phyloP scores from a whole-genome alignment of 768 basidiomycete genomes.

The Rhodotorula paludigena region DNA sequence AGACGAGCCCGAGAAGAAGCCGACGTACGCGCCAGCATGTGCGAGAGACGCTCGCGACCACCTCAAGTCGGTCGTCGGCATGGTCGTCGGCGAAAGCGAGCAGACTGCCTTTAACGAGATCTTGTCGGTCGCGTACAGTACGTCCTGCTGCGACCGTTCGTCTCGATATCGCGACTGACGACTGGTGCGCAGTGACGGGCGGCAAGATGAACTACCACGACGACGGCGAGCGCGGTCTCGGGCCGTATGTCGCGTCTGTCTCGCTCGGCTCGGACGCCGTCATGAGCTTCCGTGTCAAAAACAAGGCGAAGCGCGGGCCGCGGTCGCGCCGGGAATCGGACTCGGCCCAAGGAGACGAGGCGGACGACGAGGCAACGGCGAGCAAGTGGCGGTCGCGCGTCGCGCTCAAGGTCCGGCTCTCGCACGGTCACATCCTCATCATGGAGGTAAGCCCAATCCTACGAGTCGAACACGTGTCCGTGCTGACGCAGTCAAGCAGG shows the following conservation, averaged over 20 bases:
- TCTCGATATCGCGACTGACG: background rate
- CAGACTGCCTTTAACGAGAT: conserved; percentile 44
- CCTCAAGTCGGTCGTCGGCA: conserved; percentile 13
- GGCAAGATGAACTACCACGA: conserved; percentile 44
- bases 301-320: conserved; percentile 1
- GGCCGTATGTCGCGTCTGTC: conserved; percentile 44
- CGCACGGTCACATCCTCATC: conserved; percentile 11
- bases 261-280: conserved; percentile 44
- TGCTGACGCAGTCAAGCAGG: background rate
- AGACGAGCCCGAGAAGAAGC: too few relatives aligned
- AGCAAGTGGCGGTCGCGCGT: background rate
- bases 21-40: conserved; percentile 19
- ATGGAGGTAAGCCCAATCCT: conserved; percentile 4
- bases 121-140: conserved; percentile 37
- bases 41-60: conserved; percentile 10
- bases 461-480: background rate
- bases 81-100: conserved; percentile 7
- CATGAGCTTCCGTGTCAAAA: conserved; percentile 44
- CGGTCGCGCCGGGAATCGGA: background rate
- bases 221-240: conserved; percentile 46
- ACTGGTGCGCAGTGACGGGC: conserved; percentile 16
- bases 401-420: conserved; percentile 1
- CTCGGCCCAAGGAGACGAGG: background rate
- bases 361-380: background rate
- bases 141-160: background rate